A percentile compares a stretch with the other conserved stretches of the same genome.
These are phyloP conservation scores for Argentina anserina DNA, from an alignment of 306 rosid species.

Conservation along the genomic window DNA sequence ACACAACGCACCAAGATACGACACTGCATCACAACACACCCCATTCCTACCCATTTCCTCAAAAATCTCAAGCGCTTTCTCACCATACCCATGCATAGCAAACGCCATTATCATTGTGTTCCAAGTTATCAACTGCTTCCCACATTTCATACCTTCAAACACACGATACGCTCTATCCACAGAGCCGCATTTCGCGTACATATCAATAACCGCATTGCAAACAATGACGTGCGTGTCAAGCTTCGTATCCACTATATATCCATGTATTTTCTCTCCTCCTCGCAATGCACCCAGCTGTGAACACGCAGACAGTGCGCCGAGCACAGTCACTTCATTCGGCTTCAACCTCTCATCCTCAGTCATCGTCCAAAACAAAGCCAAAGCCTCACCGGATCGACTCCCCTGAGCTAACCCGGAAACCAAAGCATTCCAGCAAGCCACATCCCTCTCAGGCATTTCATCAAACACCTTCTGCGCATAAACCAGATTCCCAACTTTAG, in stretches of 20 bases:
- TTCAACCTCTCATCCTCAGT: slow-evolving; percentile 49
- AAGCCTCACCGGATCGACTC: slow-evolving; percentile 56
- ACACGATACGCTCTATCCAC: slow-evolving; percentile 62
- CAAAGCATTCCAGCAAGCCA: slow-evolving; percentile 79
- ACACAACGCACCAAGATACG: slow-evolving; percentile 74
- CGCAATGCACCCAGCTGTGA: slow-evolving; percentile 77
- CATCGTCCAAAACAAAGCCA: slow-evolving; percentile 61
- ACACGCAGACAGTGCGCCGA: slow-evolving; percentile 71
- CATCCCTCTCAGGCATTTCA: slow-evolving; percentile 58
- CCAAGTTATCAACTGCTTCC: slow-evolving; percentile 70
- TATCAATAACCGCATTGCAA: slow-evolving; percentile 84
- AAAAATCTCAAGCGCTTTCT: slow-evolving; percentile 61
- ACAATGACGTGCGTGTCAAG: slow-evolving; percentile 59
- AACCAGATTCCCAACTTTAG: slow-evolving; percentile 53
- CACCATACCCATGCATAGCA: slow-evolving; percentile 70
- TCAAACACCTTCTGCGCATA: slow-evolving; percentile 71
- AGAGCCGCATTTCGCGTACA: slow-evolving; percentile 78
- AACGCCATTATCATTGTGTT: slow-evolving; percentile 84
- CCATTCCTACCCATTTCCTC: slow-evolving; percentile 40
- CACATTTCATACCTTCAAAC: slow-evolving; percentile 52
- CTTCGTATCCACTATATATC: slow-evolving; percentile 43
- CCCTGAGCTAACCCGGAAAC: slow-evolving; percentile 86
- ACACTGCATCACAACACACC: slow-evolving; percentile 51
- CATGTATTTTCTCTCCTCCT: slow-evolving; percentile 53
- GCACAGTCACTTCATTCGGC: slow-evolving; percentile 74